Evolutionary conservation across 192 early-diverging fungal species (phyloP).

Genomic region (Podila epicladia): DNA sequence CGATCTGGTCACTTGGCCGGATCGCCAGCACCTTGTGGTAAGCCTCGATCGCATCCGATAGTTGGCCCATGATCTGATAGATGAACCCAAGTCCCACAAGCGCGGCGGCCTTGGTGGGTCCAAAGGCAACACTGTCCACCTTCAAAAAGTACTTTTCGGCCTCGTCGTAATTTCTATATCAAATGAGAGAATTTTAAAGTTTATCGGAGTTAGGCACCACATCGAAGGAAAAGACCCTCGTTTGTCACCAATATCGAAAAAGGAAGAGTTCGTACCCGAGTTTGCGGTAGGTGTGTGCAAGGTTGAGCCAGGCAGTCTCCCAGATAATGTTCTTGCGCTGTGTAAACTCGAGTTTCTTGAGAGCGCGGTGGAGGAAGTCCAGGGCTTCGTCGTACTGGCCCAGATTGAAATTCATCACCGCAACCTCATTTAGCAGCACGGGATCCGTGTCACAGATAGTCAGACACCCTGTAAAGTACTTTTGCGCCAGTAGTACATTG

Average conservation of each 20-base stretch:
- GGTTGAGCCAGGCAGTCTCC: slow-evolving; percentile 72
- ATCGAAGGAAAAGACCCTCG: not conserved
- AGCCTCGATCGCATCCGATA: slow-evolving; percentile 59
- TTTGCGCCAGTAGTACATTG: slow-evolving; percentile 65
- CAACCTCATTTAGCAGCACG: slow-evolving; percentile 77
- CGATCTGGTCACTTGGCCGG: slow-evolving; percentile 45
- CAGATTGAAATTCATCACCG: slow-evolving; percentile 60
- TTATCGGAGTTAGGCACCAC: not conserved
- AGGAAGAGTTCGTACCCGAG: slow-evolving; percentile 56
- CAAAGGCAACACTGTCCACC: slow-evolving; percentile 18
- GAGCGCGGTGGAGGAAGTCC: slow-evolving; percentile 59
- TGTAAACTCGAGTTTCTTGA: slow-evolving; percentile 57
- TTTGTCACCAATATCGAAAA: not conserved
- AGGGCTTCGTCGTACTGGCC: slow-evolving; percentile 65
- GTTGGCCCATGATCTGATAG: slow-evolving; percentile 61
- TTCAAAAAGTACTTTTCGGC: slow-evolving; percentile 32
- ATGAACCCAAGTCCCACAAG: slow-evolving; percentile 64
- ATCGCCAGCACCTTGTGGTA: slow-evolving; percentile 63
- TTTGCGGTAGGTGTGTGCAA: slow-evolving; percentile 72
- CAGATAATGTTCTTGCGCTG: slow-evolving; percentile 62
- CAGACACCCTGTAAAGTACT: slow-evolving; percentile 65
- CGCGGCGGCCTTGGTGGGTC: slow-evolving; percentile 51
- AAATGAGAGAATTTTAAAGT: not conserved
- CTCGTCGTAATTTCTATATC: slow-evolving; percentile 18
- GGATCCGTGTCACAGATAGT: slow-evolving; percentile 71